Evolutionary conservation across 176 grass and related monocot genomes (phyloP).

Genomic region (Secale cereale): DNA sequence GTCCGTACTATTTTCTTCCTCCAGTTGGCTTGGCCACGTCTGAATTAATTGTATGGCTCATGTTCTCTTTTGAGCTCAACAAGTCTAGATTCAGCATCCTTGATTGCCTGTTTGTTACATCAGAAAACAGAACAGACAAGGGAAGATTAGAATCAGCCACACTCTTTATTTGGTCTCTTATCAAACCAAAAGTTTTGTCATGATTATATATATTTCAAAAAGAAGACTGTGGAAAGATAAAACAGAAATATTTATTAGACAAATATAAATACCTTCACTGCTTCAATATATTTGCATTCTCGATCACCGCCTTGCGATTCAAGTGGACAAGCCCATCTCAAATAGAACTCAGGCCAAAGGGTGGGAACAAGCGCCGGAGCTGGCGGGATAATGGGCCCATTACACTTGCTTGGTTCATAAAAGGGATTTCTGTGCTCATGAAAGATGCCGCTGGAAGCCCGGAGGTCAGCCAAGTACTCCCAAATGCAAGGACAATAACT

Average conservation of each 20-base stretch:
- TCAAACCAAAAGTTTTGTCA: background rate
- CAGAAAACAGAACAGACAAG: background rate
- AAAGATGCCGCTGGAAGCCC: conserved; percentile 49
- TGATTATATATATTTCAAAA: background rate
- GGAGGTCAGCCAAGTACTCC: conserved; percentile 56
- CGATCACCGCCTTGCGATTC: conserved; percentile 58
- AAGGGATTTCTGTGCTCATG: conserved; percentile 82
- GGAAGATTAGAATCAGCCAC: background rate
- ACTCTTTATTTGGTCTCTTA: background rate
- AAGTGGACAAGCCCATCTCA: conserved; percentile 77
- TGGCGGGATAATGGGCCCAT: conserved; percentile 50
- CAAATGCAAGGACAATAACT: conserved; percentile 68
- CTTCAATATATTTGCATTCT: conserved; percentile 60
- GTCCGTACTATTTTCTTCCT: background rate
- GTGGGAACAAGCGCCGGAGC: conserved; percentile 73
- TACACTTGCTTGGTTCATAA: conserved; percentile 56
- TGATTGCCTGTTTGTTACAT: too few relatives aligned
- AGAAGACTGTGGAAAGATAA: background rate
- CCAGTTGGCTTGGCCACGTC: background rate
- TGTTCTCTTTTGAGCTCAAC: background rate
- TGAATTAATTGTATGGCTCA: background rate
- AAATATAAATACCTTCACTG: conserved; percentile 37
- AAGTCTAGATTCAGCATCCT: background rate
- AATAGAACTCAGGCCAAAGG: conserved; percentile 93
- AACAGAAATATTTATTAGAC: background rate